phyloP scores from a whole-genome alignment of 164 flowering plant species.

The Magnolia officinalis region DNA sequence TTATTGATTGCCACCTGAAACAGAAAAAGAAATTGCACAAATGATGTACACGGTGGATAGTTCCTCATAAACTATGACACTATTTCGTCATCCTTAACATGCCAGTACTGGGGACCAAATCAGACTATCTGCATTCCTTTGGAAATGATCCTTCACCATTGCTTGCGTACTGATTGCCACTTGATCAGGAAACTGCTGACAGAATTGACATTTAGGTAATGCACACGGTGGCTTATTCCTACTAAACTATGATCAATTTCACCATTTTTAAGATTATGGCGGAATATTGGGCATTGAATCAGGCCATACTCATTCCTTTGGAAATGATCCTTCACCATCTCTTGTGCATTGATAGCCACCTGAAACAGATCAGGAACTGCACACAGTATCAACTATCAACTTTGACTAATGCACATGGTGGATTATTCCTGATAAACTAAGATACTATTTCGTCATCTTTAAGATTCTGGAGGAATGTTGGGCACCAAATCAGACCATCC shows the following conservation, averaged over 20 bases:
- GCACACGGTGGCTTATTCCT: neutral
- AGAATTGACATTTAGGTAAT: too few species aligned
- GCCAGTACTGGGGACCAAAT: neutral
- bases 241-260: too few species aligned
- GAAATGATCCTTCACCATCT: neutral
- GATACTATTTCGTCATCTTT: too few species aligned
- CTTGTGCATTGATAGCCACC: neutral
- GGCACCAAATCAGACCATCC: neutral
- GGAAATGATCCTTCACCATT: neutral
- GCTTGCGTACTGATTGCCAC: neutral
- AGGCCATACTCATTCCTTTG: neutral
- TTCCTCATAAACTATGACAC: neutral
- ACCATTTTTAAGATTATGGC: neutral
- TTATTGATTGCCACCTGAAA: neutral
- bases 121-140: neutral
- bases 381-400: too few species aligned
- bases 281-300: neutral
- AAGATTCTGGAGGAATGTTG: neutral
- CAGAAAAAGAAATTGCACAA: neutral
- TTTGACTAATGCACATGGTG: neutral
- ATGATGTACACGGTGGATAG: neutral
- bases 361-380: neutral
- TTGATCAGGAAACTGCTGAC: neutral
- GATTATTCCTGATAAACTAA: neutral
- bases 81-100: too few species aligned